Evolutionary conservation across 2,329 filamentous ascomycete genomes (phyloP).

Genomic region (Neofusicoccum cordaticola): DNA sequence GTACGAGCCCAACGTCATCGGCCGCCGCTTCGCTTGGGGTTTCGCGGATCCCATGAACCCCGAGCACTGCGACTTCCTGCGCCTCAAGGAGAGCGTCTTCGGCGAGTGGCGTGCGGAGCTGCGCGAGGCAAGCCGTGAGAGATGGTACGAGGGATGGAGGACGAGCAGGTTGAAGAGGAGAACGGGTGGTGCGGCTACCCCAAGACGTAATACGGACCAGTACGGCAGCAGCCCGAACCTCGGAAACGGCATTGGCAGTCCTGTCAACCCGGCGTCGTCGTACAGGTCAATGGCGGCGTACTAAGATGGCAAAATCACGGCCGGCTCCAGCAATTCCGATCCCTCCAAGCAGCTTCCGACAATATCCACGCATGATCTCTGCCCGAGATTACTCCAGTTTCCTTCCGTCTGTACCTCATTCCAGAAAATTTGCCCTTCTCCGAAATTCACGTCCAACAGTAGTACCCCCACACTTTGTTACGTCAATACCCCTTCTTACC

Average conservation of each 20-base stretch:
- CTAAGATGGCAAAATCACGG: not conserved
- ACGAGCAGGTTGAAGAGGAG: conserved; percentile 50
- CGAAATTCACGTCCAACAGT: not conserved
- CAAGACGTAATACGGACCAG: conserved; percentile 5
- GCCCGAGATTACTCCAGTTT: conserved; percentile 5
- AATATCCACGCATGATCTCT: conserved; percentile 12
- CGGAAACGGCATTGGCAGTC: not conserved
- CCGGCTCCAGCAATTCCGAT: not conserved
- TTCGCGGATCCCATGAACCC: conserved; percentile 91
- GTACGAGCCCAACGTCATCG: conserved; percentile 76
- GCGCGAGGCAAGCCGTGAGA: conserved; percentile 82
- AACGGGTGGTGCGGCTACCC: not conserved
- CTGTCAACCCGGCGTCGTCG: not conserved
- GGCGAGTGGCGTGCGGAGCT: conserved; percentile 89
- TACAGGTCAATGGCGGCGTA: conserved; percentile 2
- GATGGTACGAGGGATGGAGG: conserved; percentile 96
- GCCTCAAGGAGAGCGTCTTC: conserved; percentile 88
- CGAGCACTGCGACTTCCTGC: conserved; percentile 89
- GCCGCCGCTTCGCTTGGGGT: conserved; percentile 92
- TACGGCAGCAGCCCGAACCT: not conserved
- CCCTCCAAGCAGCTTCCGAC: not conserved
- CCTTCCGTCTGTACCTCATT: conserved; percentile 3
- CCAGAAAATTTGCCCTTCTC: conserved; percentile 1
- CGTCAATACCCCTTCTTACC: conserved; percentile 4
- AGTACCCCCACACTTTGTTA: not conserved